Conservation (phyloP, 306 rosid genomes). For the Begonia masoniana region DNA sequence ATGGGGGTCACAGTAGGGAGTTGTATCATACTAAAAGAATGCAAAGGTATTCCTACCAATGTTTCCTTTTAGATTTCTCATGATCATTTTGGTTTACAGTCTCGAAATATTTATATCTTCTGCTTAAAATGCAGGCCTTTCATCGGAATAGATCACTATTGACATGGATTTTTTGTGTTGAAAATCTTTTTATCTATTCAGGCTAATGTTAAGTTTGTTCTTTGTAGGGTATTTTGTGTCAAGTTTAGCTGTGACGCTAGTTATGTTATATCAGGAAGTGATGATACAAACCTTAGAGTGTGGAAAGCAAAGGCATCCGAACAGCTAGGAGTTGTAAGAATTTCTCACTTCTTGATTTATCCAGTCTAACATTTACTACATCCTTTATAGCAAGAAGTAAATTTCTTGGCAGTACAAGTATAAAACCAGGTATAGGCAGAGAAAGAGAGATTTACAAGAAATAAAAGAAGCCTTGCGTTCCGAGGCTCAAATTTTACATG, state of each 20-base stretch:
- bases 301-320: constrained; percentile 98
- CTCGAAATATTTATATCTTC: background rate
- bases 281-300: constrained; percentile 87
- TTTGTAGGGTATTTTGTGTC: constrained; percentile 78
- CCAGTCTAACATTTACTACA: no score
- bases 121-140: no score
- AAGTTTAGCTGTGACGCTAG: constrained; percentile 89
- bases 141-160: no score
- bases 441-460: no score
- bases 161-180: background rate
- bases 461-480: no score
- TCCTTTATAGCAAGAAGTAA: no score
- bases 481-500: background rate
- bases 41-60: constrained; percentile 47
- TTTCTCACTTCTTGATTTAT: background rate
- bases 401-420: no score
- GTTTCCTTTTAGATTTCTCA: no score
- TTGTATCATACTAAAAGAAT: constrained; percentile 87
- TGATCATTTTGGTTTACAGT: background rate
- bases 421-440: no score
- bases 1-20: constrained; percentile 93
- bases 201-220: background rate
- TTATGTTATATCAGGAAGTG: constrained; percentile 91
- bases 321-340: constrained; percentile 89
- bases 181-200: constrained; percentile 1